Base-by-base conservation (phyloP, 257 asterid genomes). In the Osmanthus fragrans region DNA sequence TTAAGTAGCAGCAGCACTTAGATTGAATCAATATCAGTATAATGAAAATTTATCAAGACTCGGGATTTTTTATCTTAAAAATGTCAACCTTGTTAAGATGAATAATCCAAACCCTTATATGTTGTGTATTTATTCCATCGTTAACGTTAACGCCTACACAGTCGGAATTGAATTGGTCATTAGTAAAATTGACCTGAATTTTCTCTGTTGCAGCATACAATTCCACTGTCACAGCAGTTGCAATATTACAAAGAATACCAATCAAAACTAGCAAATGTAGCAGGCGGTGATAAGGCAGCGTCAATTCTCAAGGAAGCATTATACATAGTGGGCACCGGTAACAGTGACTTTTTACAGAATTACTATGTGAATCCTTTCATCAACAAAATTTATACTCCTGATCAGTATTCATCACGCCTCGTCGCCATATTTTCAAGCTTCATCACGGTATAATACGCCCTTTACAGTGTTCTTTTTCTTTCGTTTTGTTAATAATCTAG, bases 291-390 rank as follows among this genome's bases (percentile, higher is more conserved):
- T 2, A 71, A 86, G 49, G 88, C 99, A 1, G 83, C 93, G 5
- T 72, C 92, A 0, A 90, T 90, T 13, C 49, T 90, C 5, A 86
- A 81, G 58, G 95, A 70, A 72, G 96, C 97, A 12, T 63, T 96
- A 15, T 96, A 90, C 78, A 2, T 96, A 2, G 71, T 93, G 4
- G 66, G 97, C 10, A 82, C 89, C 3, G 99, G 99, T 12, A 93
- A 89, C 86, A 90, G 98, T 71, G 99, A 96, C 68, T 96, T 84
- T 54, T 49, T 96, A 30, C 99, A 93, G 86, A 96, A 96, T 77
- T 96, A 96, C 80, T 96, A 96, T 71, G 72, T 93, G 34, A 90
- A 96, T 80, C 97, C 97, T 75, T 83, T 83, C 70, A 81, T 93
- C 81, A 86, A 92, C 88, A 88, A 85, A 73, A 82, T 83, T 79